Conservation (phyloP, 306 rosid species). For the Cicer bijugum region DNA sequence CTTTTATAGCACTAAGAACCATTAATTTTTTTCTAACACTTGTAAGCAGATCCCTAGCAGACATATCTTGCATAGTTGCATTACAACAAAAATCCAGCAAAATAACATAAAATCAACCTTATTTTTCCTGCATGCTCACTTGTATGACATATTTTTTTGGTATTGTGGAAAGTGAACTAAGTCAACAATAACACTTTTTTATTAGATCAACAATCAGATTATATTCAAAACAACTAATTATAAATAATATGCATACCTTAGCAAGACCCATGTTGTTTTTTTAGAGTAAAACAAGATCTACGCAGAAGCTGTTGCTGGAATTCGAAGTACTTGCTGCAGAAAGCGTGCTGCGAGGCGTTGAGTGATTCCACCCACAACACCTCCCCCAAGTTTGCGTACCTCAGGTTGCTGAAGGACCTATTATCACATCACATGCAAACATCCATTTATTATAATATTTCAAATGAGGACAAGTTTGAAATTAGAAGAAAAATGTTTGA, state of each 20-base stretch:
- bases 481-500: not conserved
- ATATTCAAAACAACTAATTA: not conserved
- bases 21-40: not conserved
- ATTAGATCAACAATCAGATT: not conserved
- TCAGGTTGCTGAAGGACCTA: conserved; percentile 92
- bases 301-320: conserved; percentile 55
- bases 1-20: not conserved
- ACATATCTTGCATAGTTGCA: not conserved
- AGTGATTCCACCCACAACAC: conserved; percentile 81
- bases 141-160: conserved; percentile 18
- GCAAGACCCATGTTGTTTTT: conserved; percentile 6
- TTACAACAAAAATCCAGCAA: conserved; percentile 5
- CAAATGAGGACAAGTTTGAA: conserved; percentile 11
- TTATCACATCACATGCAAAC: conserved; percentile 24
- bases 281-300: conserved; percentile 46
- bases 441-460: conserved; percentile 2
- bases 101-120: conserved; percentile 5
- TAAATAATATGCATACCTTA: conserved; percentile 37
- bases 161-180: not conserved
- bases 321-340: conserved; percentile 85
- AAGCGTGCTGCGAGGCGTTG: conserved; percentile 90
- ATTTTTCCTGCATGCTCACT: not conserved
- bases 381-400: conserved; percentile 75
- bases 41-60: not conserved
- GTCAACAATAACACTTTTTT: not conserved